phyloP scores from a whole-genome alignment of 371 early-diverging fungal genomes.

The Apophysomyces ossiformis region DNA sequence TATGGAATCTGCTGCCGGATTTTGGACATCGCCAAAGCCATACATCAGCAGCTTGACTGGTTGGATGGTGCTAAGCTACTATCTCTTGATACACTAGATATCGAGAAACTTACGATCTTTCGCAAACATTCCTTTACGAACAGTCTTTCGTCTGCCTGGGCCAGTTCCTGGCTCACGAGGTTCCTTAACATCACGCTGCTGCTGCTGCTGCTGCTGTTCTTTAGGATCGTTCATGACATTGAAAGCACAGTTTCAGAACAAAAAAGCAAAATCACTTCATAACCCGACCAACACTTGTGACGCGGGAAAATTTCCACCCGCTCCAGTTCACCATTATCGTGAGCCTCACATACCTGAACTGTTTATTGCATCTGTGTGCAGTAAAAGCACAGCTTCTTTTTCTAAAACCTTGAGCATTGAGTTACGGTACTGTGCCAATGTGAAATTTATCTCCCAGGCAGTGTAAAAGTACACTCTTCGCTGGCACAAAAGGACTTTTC shows the following conservation, averaged over 20 bases:
- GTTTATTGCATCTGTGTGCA: background rate
- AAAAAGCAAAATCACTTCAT: background rate
- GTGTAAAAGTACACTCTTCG: too few species aligned
- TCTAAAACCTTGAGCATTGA: too few species aligned
- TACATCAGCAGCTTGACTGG: constrained; percentile 91
- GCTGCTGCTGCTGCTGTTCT: background rate
- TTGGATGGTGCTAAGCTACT: background rate
- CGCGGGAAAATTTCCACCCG: background rate
- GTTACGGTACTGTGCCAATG: too few species aligned
- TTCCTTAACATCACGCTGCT: constrained; percentile 23
- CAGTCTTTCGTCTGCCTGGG: constrained; percentile 55
- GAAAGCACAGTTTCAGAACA: background rate
- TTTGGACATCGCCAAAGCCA: constrained; percentile 96
- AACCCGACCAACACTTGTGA: background rate
- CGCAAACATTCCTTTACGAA: constrained; percentile 57
- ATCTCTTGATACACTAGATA: background rate
- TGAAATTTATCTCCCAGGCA: too few species aligned
- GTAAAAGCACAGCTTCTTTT: too few species aligned
- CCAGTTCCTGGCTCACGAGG: constrained; percentile 43
- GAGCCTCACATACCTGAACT: background rate
- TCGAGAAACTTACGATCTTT: constrained; percentile 49
- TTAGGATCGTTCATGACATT: background rate
- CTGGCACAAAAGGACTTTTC: too few species aligned
- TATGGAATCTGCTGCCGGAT: constrained; percentile 92
- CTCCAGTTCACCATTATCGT: background rate